Evolutionary conservation across 129 eudicot species (phyloP).

Genomic region (sunflower (Helianthus annuus)): HanXRQr2.0-SUNRISE NC_035444.2:34591317-34591816

Average conservation of each 20-base stretch:
- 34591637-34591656: conserved; percentile 94
- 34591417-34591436: not conserved
- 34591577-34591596: conserved; percentile 81
- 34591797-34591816: conserved; percentile 92
- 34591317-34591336: not conserved
- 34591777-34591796: conserved; percentile 89
- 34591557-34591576: conserved; percentile 97
- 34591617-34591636: conserved; percentile 85
- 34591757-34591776: conserved; percentile 63
- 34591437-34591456: conserved; percentile 14
- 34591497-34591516: conserved; percentile 80
- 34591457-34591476: conserved; percentile 28
- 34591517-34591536: conserved; percentile 85
- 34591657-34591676: conserved; percentile 96
- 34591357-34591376: not conserved
- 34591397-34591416: not conserved
- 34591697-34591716: conserved; percentile 98
- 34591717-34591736: conserved; percentile 90
- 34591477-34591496: conserved; percentile 80
- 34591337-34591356: not conserved
- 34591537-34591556: conserved; percentile 95
- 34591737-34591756: conserved; percentile 62
- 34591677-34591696: conserved; percentile 91
- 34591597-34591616: conserved; percentile 92
- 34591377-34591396: not conserved